Conservation (phyloP, 1,139 yeast species). For the Zygosaccharomyces sapae region DNA sequence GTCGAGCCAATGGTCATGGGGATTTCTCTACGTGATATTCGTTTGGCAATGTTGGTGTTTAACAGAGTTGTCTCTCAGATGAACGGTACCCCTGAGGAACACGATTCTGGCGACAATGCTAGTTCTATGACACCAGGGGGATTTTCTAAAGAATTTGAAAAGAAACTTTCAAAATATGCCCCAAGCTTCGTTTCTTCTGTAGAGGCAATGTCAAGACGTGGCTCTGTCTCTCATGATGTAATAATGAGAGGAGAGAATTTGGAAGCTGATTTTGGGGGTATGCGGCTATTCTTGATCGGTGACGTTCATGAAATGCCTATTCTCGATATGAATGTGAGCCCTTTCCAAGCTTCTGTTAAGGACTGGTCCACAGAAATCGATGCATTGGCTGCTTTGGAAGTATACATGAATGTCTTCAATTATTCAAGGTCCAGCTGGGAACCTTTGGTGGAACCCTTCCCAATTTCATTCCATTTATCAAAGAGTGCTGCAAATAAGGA, state of each 20-base stretch:
- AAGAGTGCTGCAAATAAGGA: slow-evolving; percentile 37
- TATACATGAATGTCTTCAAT: slow-evolving; percentile 76
- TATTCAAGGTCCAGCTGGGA: slow-evolving; percentile 96
- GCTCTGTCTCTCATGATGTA: slow-evolving; percentile 34
- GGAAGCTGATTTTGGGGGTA: slow-evolving; percentile 69
- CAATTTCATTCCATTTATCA: slow-evolving; percentile 68
- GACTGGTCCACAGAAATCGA: slow-evolving; percentile 90
- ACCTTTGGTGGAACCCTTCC: slow-evolving; percentile 87
- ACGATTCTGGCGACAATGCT: slow-evolving; percentile 30
- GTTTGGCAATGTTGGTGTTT: slow-evolving; percentile 70
- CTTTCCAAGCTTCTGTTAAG: slow-evolving; percentile 66
- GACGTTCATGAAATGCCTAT: slow-evolving; percentile 93
- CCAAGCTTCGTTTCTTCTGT: slow-evolving; percentile 55
- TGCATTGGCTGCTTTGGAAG: slow-evolving; percentile 65
- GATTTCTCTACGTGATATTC: slow-evolving; percentile 80
- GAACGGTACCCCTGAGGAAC: slow-evolving; percentile 22
- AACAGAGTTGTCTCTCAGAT: slow-evolving; percentile 62
- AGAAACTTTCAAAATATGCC: slow-evolving; percentile 56
- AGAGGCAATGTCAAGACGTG: slow-evolving; percentile 31
- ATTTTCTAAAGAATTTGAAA: slow-evolving; percentile 60
- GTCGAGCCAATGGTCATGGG: slow-evolving; percentile 79
- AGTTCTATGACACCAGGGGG: slow-evolving; percentile 36
- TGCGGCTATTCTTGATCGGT: slow-evolving; percentile 84
- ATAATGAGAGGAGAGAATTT: slow-evolving; percentile 69
- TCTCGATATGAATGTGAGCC: slow-evolving; percentile 70